Conservation (phyloP, 768 basidiomycete species). For the Kwoniella newhampshirensis region DNA sequence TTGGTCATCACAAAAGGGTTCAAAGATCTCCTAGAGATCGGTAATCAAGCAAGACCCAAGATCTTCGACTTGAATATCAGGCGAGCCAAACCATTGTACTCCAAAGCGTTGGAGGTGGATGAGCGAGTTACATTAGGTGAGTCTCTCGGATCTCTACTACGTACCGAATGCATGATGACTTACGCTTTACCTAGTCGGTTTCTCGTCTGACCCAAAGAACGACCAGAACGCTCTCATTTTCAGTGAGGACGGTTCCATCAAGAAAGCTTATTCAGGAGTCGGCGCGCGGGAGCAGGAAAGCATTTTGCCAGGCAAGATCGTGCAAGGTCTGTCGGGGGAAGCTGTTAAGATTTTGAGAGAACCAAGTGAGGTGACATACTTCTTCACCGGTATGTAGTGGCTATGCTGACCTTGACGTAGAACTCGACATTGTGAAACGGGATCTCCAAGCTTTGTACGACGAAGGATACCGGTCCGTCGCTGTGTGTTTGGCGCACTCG, state of each 20-base stretch:
- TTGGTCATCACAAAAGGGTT: conserved; percentile 70
- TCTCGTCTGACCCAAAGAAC: conserved; percentile 80
- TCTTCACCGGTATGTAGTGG: not conserved
- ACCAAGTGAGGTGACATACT: conserved; percentile 60
- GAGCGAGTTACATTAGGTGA: conserved; percentile 79
- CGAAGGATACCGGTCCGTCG: conserved; percentile 81
- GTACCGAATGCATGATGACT: too few relatives aligned
- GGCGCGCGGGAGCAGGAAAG: conserved; percentile 64
- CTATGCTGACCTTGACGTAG: not conserved
- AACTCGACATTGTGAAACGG: conserved; percentile 54
- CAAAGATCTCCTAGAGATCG: conserved; percentile 80
- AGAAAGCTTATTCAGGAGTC: conserved; percentile 68
- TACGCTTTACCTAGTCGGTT: conserved; percentile 62
- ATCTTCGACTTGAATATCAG: conserved; percentile 92
- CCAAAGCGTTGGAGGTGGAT: conserved; percentile 67
- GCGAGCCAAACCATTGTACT: conserved; percentile 65
- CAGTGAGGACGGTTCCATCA: conserved; percentile 67
- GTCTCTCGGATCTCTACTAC: not conserved
- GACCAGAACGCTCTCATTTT: conserved; percentile 76
- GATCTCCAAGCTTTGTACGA: conserved; percentile 72
- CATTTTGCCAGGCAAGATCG: conserved; percentile 59
- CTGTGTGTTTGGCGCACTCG: conserved; percentile 86
- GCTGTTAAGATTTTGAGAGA: conserved; percentile 77
- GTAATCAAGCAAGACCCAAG: conserved; percentile 89
- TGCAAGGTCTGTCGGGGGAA: conserved; percentile 80